Evolutionary conservation across 305 asterid genomes (phyloP).

Genomic region (Fraxinus ornus): DNA sequence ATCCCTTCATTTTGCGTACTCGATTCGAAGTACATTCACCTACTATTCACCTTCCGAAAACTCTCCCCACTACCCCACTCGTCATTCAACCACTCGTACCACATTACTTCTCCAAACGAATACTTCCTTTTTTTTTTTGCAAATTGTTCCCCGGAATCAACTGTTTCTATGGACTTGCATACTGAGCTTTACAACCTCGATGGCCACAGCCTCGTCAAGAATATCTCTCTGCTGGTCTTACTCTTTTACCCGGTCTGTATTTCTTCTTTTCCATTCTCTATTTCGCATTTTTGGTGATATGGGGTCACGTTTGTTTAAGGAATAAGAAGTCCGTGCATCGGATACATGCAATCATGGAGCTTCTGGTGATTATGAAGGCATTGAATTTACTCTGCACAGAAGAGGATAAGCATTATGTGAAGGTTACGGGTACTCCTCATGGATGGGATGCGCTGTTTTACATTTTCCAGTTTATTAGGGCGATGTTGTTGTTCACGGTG

Average conservation of each 20-base stretch:
- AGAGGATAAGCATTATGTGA: slow-evolving; percentile 92
- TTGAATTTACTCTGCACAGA: slow-evolving; percentile 82
- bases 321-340: slow-evolving; percentile 71
- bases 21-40: slow-evolving; percentile 57
- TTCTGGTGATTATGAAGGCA: slow-evolving; percentile 76
- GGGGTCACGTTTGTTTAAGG: slow-evolving; percentile 52
- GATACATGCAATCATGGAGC: slow-evolving; percentile 81
- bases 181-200: slow-evolving; percentile 85
- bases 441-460: slow-evolving; percentile 98
- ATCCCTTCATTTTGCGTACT: slow-evolving; percentile 73
- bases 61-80: slow-evolving; percentile 88
- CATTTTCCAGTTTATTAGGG: slow-evolving; percentile 86
- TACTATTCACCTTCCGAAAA: slow-evolving; percentile 67
- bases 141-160: slow-evolving; percentile 76
- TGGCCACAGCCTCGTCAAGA: slow-evolving; percentile 51
- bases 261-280: slow-evolving; percentile 62
- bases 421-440: slow-evolving; percentile 90
- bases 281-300: slow-evolving; percentile 56
- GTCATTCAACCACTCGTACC: slow-evolving; percentile 55
- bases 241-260: slow-evolving; percentile 73
- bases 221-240: slow-evolving; percentile 75
- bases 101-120: slow-evolving; percentile 74
- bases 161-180: slow-evolving; percentile 70
- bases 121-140: slow-evolving; percentile 74
- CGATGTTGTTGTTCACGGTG: slow-evolving; percentile 80